Conservation (phyloP, 306 rosid genomes). For the Lathyrus oleraceus region DNA sequence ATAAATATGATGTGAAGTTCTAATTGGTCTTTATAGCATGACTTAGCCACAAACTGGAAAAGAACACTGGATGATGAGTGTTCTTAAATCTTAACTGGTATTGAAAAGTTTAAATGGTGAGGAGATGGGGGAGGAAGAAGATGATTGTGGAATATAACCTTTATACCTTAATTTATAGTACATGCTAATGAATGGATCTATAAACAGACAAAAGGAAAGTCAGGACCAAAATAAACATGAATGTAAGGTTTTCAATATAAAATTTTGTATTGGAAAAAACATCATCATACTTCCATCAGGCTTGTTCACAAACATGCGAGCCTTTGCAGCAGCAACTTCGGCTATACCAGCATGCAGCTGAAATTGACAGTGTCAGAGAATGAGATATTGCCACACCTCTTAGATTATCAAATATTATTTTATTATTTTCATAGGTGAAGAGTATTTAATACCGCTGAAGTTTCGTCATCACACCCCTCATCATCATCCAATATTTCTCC, state of each 20-base stretch:
- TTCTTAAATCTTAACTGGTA: constrained; percentile 2
- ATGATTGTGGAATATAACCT: constrained; percentile 10
- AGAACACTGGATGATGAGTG: constrained; percentile 3
- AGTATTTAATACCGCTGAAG: constrained; percentile 59
- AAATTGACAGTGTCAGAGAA: constrained; percentile 35
- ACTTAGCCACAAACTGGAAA: constrained; percentile 1
- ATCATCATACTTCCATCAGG: constrained; percentile 91
- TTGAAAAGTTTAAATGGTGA: constrained; percentile 8
- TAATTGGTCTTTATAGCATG: constrained; percentile 16
- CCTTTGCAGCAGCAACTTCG: constrained; percentile 99
- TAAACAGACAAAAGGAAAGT: neutral
- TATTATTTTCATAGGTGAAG: constrained; percentile 20
- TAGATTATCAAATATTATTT: neutral
- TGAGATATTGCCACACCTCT: constrained; percentile 25
- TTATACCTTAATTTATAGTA: constrained; percentile 18
- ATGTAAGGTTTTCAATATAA: constrained; percentile 3
- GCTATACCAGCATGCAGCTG: constrained; percentile 95
- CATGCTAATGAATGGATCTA: constrained; percentile 21
- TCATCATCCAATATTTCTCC: constrained; percentile 68
- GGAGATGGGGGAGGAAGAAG: constrained; percentile 10
- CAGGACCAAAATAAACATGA: neutral
- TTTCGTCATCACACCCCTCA: constrained; percentile 76
- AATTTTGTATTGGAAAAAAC: constrained; percentile 30
- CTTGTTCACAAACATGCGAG: constrained; percentile 96
- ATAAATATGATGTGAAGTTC: constrained; percentile 15